These are phyloP conservation scores for Nicotiana rustica DNA, from an alignment of 305 asterid species.

Conservation along the genomic window DNA sequence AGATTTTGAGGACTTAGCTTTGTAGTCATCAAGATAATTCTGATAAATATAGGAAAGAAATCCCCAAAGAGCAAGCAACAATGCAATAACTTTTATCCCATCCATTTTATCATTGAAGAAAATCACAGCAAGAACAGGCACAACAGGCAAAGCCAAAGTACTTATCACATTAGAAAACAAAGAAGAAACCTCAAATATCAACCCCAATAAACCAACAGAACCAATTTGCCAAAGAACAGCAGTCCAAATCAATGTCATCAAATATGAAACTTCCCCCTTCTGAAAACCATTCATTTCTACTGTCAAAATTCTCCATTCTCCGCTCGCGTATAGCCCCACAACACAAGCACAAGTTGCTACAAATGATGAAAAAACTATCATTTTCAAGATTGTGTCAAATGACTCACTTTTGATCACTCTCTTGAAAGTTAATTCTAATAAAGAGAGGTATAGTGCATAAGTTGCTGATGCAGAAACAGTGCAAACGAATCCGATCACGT, in stretches of 20 bases:
- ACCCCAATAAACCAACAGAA: slow-evolving; percentile 45
- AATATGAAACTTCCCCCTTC: slow-evolving; percentile 41
- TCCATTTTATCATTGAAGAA: slow-evolving; percentile 49
- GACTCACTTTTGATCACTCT: slow-evolving; percentile 41
- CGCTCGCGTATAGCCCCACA: slow-evolving; percentile 49
- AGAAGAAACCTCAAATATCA: slow-evolving; percentile 51
- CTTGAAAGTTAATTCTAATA: slow-evolving; percentile 41
- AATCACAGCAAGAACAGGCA: slow-evolving; percentile 51
- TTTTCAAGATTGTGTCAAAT: slow-evolving; percentile 36
- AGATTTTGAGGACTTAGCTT: slow-evolving; percentile 35
- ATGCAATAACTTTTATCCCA: slow-evolving; percentile 47
- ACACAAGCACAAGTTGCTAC: slow-evolving; percentile 40
- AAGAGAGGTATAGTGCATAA: slow-evolving; percentile 39
- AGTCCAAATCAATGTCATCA: slow-evolving; percentile 46
- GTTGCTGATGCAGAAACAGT: slow-evolving; percentile 48
- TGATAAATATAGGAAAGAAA: slow-evolving; percentile 46
- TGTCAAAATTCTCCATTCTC: slow-evolving; percentile 39
- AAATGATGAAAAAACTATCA: slow-evolving; percentile 40
- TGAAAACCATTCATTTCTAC: slow-evolving; percentile 38
- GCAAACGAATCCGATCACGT: slow-evolving; percentile 40
- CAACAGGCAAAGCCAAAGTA: slow-evolving; percentile 40
- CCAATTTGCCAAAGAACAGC: slow-evolving; percentile 45
- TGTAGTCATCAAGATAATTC: slow-evolving; percentile 45
- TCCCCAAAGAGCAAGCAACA: slow-evolving; percentile 53
- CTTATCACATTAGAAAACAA: slow-evolving; percentile 48